Evolutionary conservation across 2,329 filamentous ascomycete species (phyloP).

Genomic region (Curvularia spicifera): DNA sequence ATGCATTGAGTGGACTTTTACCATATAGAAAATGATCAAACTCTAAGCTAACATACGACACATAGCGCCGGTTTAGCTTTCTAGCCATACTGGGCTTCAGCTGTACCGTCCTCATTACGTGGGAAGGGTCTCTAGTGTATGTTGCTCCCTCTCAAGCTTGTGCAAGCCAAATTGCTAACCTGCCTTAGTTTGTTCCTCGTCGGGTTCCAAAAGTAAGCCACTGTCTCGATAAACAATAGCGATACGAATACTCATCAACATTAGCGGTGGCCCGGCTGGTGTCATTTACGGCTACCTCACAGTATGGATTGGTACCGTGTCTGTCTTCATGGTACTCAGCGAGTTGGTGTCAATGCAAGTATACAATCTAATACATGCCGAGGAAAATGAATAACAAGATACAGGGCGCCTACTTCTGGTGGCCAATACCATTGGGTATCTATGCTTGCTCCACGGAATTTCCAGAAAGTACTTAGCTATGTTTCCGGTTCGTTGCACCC

Average conservation of each 20-base stretch:
- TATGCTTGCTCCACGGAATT: constrained; percentile 49
- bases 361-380: background rate
- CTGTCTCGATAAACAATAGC: background rate
- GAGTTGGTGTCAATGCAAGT: constrained; percentile 46
- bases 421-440: constrained; percentile 49
- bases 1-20: background rate
- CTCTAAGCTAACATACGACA: background rate
- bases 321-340: constrained; percentile 35
- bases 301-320: constrained; percentile 39
- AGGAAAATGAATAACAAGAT: background rate
- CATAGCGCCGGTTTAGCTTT: constrained; percentile 37
- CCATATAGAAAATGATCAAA: background rate
- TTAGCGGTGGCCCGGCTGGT: constrained; percentile 40
- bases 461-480: constrained; percentile 52
- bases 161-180: constrained; percentile 13
- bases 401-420: constrained; percentile 39
- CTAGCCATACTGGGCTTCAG: constrained; percentile 37
- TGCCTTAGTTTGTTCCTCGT: constrained; percentile 25
- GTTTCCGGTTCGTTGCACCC: constrained; percentile 37
- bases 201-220: constrained; percentile 29
- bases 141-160: constrained; percentile 3
- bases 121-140: constrained; percentile 37
- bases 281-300: constrained; percentile 41
- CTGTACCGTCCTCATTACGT: constrained; percentile 39
- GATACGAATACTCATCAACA: constrained; percentile 2